phyloP scores from a whole-genome alignment of 1,284 basidiomycete species.

The Cutaneotrichosporon arboriforme region DNA sequence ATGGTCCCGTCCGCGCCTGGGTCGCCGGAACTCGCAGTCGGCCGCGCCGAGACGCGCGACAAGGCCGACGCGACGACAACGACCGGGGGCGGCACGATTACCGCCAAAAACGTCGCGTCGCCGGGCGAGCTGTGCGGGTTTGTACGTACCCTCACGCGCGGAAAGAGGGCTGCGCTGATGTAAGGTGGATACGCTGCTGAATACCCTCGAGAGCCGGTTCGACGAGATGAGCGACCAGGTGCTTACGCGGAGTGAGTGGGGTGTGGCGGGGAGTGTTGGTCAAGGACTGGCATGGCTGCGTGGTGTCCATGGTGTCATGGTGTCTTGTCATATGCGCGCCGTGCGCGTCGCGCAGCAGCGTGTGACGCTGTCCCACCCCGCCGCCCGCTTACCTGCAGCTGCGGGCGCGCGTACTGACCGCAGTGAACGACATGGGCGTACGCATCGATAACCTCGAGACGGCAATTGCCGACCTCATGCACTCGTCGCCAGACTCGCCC shows the following conservation, averaged over 20 bases:
- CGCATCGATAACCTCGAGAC: constrained; percentile 46
- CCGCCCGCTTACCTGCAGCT: no score
- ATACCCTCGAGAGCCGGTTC: constrained; percentile 41
- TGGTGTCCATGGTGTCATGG: no score
- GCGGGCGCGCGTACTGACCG: no score
- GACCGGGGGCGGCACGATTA: constrained; percentile 6
- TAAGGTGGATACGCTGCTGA: constrained; percentile 45
- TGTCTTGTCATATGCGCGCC: not conserved
- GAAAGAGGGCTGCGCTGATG: not conserved
- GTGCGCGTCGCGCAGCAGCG: not conserved
- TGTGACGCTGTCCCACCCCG: not conserved
- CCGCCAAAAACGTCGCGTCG: constrained; percentile 36
- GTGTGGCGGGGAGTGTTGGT: no score
- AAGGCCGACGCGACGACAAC: not conserved
- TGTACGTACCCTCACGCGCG: constrained; percentile 24
- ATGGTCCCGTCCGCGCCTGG: not conserved
- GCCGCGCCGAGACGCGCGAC: not conserved
- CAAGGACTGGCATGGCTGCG: no score
- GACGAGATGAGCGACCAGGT: constrained; percentile 47
- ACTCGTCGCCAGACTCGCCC: constrained; percentile 17
- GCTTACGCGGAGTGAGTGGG: constrained; percentile 30
- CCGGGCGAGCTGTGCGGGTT: constrained; percentile 44
- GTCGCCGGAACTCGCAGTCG: not conserved
- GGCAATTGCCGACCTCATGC: constrained; percentile 43
- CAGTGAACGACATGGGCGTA: constrained; percentile 46